These are phyloP conservation scores for Salvia miltiorrhiza DNA, from an alignment of 257 asterid species.

Conservation along the genomic window DNA sequence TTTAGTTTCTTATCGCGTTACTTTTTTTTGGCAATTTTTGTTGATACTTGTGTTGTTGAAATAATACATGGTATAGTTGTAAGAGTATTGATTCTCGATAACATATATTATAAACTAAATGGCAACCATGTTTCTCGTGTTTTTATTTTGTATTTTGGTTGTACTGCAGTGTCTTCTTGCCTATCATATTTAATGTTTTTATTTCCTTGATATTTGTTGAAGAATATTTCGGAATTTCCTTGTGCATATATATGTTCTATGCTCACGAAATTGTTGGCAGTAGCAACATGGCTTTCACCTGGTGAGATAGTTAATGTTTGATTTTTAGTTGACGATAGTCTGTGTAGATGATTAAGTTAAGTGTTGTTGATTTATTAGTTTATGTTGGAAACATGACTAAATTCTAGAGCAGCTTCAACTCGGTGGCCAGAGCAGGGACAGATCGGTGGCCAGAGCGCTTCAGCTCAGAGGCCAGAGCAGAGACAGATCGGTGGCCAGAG, in stretches of 20 bases:
- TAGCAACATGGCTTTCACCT: neutral
- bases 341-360: too few relatives aligned
- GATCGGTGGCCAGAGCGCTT: too few relatives aligned
- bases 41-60: neutral
- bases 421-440: too few relatives aligned
- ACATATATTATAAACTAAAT: neutral
- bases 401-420: too few relatives aligned
- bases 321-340: too few relatives aligned
- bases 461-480: too few relatives aligned
- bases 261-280: neutral
- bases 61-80: too few relatives aligned
- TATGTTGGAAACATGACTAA: neutral
- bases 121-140: neutral
- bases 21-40: neutral
- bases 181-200: neutral
- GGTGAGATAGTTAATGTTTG: too few relatives aligned
- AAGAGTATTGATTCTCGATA: too few relatives aligned
- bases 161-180: neutral
- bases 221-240: neutral
- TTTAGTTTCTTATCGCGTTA: neutral
- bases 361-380: too few relatives aligned
- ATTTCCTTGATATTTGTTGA: neutral
- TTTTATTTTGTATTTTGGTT: neutral
- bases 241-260: neutral
- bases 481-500: too few relatives aligned